Conservation (phyloP, 2,329 filamentous ascomycete species). For the Alternaria arbusti region DNA sequence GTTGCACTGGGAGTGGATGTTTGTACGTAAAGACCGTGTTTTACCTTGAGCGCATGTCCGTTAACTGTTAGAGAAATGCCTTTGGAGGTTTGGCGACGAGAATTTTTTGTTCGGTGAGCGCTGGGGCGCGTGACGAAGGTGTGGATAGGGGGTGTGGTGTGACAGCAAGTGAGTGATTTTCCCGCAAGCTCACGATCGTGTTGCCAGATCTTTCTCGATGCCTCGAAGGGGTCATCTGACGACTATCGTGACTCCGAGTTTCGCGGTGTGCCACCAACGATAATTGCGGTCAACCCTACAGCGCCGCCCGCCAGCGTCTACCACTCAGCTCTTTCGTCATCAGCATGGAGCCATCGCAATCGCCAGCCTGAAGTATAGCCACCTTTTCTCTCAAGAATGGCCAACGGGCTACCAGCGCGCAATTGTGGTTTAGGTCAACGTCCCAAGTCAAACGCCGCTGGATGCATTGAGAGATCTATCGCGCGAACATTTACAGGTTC, state of each 20-base stretch:
- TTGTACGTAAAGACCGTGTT: constrained; percentile 26
- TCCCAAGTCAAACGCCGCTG: constrained; percentile 7
- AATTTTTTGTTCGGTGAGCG: constrained; percentile 13
- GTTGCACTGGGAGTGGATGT: constrained; percentile 24
- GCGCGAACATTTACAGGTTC: neutral
- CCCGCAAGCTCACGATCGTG: neutral
- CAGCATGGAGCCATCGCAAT: neutral
- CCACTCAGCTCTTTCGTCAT: neutral
- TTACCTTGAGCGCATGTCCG: constrained; percentile 10
- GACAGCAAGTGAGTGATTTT: neutral
- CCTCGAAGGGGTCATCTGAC: neutral
- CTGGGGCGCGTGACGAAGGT: constrained; percentile 7
- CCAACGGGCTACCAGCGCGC: neutral
- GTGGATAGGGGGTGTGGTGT: constrained; percentile 2
- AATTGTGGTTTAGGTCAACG: neutral
- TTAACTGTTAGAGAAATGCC: constrained; percentile 27
- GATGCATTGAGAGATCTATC: constrained; percentile 17
- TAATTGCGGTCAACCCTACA: neutral
- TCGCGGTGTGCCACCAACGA: neutral
- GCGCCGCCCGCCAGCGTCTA: neutral
- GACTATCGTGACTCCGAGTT: neutral
- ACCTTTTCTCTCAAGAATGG: neutral
- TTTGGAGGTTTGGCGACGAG: constrained; percentile 25
- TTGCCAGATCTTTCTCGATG: neutral
- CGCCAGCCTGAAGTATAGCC: neutral